These are phyloP conservation scores for Stentor roeselii DNA, from an alignment of 73 alveolate species.

Conservation along the genomic window DNA sequence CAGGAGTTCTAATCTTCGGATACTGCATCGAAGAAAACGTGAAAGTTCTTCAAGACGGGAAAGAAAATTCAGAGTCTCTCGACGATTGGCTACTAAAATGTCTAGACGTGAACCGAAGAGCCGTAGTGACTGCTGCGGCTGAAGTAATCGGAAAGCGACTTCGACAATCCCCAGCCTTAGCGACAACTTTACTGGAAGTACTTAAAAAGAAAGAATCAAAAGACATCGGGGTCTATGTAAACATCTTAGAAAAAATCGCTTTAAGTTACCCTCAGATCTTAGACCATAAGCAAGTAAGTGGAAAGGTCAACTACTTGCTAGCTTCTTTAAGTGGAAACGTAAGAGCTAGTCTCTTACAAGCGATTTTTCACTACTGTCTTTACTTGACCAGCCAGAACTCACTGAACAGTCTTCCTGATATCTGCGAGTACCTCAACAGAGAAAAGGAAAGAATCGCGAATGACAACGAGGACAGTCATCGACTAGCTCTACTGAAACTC, in stretches of 20 bases:
- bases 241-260: constrained; percentile 35
- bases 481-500: constrained; percentile 10
- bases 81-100: constrained; percentile 30
- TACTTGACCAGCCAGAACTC: not conserved
- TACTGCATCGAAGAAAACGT: constrained; percentile 64
- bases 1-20: constrained; percentile 78
- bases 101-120: constrained; percentile 30
- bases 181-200: not conserved
- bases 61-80: not conserved
- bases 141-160: constrained; percentile 51
- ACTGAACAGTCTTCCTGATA: not conserved
- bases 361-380: not conserved
- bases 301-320: not conserved
- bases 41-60: not conserved
- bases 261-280: constrained; percentile 40
- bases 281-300: constrained; percentile 11
- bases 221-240: constrained; percentile 40
- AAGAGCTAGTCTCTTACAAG: not conserved
- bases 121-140: constrained; percentile 48
- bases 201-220: constrained; percentile 25
- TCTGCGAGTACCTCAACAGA: not conserved
- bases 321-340: not conserved
- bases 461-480: constrained; percentile 12
- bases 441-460: constrained; percentile 1
- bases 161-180: constrained; percentile 13